Percentiles rank a stretch among this genome's conserved stretches.
Evolutionary conservation across 176 grass and related monocot species (phyloP).

Genomic region (Tillandsia fasciculata): DNA sequence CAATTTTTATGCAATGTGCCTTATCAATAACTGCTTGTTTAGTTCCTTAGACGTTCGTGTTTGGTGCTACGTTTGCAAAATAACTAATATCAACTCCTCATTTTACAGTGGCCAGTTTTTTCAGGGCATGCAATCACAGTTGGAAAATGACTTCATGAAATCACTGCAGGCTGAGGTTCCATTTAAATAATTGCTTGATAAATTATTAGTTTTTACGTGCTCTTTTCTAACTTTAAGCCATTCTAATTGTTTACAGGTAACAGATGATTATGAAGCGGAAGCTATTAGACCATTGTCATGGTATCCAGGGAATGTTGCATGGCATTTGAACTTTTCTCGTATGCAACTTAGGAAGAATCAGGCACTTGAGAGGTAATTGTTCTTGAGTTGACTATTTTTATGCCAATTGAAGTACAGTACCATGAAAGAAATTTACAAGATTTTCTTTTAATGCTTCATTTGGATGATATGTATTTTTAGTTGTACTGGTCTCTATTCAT

Average conservation of each 20-base stretch:
- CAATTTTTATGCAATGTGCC: too few species aligned
- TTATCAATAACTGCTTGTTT: background rate
- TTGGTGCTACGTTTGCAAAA: constrained; percentile 18
- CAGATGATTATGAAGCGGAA: constrained; percentile 58
- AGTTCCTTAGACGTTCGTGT: constrained; percentile 4
- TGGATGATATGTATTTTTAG: too few species aligned
- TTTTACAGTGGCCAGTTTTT: constrained; percentile 73
- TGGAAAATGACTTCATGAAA: constrained; percentile 89
- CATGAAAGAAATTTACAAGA: too few species aligned
- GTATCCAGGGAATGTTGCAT: constrained; percentile 97
- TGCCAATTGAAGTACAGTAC: too few species aligned
- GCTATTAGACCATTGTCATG: constrained; percentile 90
- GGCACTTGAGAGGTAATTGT: constrained; percentile 78
- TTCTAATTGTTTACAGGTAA: constrained; percentile 38
- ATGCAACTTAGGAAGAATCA: constrained; percentile 98
- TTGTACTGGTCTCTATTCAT: too few species aligned
- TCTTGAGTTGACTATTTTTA: too few species aligned
- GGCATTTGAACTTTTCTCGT: constrained; percentile 97
- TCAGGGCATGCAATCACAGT: constrained; percentile 67
- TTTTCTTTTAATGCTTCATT: too few species aligned
- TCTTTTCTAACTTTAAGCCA: background rate
- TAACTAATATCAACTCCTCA: constrained; percentile 14
- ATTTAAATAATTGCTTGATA: constrained; percentile 3
- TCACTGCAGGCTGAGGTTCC: constrained; percentile 76
- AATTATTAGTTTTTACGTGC: background rate